phyloP scores from a whole-genome alignment of 352 stramenopile species.

The Thalassiosira allenii region DNA sequence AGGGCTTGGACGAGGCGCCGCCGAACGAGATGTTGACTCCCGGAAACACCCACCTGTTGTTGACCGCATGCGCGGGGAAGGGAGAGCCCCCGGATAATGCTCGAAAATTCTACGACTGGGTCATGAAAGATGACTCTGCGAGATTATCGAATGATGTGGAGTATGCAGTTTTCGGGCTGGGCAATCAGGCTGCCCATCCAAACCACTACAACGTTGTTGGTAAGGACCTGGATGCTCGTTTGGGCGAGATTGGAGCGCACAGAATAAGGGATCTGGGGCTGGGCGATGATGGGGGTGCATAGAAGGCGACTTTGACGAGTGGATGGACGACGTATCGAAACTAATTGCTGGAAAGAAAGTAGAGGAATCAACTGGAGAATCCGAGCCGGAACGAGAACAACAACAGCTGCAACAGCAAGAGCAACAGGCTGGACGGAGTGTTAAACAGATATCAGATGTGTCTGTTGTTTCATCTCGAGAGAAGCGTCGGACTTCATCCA shows the following conservation, averaged over 20 bases:
- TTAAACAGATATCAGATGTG: too few species aligned
- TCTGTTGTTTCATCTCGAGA: too few species aligned
- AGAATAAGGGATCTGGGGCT: slow-evolving; percentile 43
- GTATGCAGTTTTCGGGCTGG: slow-evolving; percentile 76
- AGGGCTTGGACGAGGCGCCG: slow-evolving; percentile 54
- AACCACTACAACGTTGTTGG: slow-evolving; percentile 67
- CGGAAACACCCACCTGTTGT: slow-evolving; percentile 59
- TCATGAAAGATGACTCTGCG: slow-evolving; percentile 44
- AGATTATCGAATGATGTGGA: slow-evolving; percentile 43
- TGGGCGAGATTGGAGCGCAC: slow-evolving; percentile 41
- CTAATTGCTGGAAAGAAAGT: neutral
- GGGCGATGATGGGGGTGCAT: slow-evolving; percentile 65
- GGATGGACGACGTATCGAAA: slow-evolving; percentile 51
- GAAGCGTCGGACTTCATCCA: slow-evolving; percentile 20
- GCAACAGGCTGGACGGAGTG: slow-evolving; percentile 6
- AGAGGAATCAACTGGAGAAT: neutral
- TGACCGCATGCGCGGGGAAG: slow-evolving; percentile 62
- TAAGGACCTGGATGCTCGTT: slow-evolving; percentile 51
- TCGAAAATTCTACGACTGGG: slow-evolving; percentile 69
- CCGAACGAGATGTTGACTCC: slow-evolving; percentile 42
- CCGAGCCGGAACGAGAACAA: slow-evolving; percentile 1
- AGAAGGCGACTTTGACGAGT: slow-evolving; percentile 77
- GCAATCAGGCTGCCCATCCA: slow-evolving; percentile 55
- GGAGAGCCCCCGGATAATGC: slow-evolving; percentile 74
- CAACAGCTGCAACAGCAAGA: slow-evolving; percentile 18